These are phyloP conservation scores for Ocimum tenuiflorum DNA, from an alignment of 257 asterid species.

Conservation along the genomic window DNA sequence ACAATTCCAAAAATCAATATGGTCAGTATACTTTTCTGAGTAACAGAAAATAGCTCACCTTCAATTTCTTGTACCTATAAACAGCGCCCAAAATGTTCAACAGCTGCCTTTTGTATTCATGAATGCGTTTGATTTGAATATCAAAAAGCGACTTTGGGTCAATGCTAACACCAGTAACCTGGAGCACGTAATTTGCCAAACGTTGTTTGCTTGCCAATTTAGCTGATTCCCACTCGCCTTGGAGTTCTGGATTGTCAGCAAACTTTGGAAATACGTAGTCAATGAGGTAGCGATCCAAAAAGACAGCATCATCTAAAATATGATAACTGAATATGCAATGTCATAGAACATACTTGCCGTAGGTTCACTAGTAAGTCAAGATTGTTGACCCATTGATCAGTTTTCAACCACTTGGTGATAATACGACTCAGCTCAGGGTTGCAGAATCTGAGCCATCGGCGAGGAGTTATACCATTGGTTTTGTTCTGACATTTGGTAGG, in stretches of 20 bases:
- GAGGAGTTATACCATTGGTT: slow-evolving; percentile 98
- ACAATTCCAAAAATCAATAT: background rate
- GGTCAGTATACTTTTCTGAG: slow-evolving; percentile 7
- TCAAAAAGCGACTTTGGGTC: slow-evolving; percentile 87
- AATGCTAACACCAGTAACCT: slow-evolving; percentile 72
- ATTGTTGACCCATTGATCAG: slow-evolving; percentile 88
- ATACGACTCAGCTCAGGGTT: slow-evolving; percentile 89
- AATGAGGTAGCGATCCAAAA: slow-evolving; percentile 12
- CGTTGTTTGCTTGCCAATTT: slow-evolving; percentile 88
- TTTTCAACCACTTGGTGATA: slow-evolving; percentile 94
- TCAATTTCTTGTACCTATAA: slow-evolving; percentile 92
- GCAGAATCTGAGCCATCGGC: slow-evolving; percentile 94
- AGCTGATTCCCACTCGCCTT: slow-evolving; percentile 86
- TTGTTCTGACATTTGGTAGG: slow-evolving; percentile 92
- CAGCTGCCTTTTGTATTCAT: slow-evolving; percentile 97
- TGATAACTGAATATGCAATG: slow-evolving; percentile 5
- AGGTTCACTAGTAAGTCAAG: slow-evolving; percentile 75
- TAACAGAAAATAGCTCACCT: slow-evolving; percentile 49
- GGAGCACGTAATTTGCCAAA: slow-evolving; percentile 65
- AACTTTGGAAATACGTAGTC: slow-evolving; percentile 40
- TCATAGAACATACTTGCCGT: slow-evolving; percentile 56
- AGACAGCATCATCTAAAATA: background rate
- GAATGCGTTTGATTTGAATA: slow-evolving; percentile 97
- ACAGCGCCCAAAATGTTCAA: slow-evolving; percentile 79
- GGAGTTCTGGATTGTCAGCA: slow-evolving; percentile 71